Evolutionary conservation across 345 rosid species (phyloP).

Genomic region (Xanthoceras sorbifolium): DNA sequence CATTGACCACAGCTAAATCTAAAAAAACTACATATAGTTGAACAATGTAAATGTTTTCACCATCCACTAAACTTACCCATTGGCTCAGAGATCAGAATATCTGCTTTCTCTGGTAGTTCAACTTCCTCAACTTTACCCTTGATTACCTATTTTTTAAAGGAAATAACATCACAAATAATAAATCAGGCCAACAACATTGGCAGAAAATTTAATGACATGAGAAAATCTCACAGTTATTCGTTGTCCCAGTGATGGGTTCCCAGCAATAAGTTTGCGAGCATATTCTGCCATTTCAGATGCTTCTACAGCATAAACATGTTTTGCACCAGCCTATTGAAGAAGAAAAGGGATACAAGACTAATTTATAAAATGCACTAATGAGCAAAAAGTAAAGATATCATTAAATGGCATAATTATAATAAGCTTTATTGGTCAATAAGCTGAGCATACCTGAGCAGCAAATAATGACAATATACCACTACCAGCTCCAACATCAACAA

Average conservation of each 20-base stretch:
- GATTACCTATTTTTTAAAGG: conserved; percentile 58
- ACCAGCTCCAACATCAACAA: conserved; percentile 99
- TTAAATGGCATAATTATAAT: not conserved
- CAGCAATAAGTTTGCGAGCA: conserved; percentile 91
- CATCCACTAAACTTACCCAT: conserved; percentile 62
- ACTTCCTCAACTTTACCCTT: conserved; percentile 98
- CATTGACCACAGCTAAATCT: not conserved
- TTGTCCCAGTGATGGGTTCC: conserved; percentile 76
- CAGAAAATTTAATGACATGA: conserved; percentile 16
- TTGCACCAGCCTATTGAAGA: conserved; percentile 86
- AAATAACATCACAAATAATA: conserved; percentile 19
- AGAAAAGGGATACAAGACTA: conserved; percentile 17
- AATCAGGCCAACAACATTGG: conserved; percentile 11
- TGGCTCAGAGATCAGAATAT: conserved; percentile 94
- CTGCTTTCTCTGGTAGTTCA: conserved; percentile 96
- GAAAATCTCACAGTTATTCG: conserved; percentile 73
- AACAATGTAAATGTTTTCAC: not conserved
- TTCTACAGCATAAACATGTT: conserved; percentile 98
- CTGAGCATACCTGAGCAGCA: conserved; percentile 86
- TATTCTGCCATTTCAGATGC: conserved; percentile 99
- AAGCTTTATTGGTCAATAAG: not conserved
- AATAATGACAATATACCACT: conserved; percentile 96
- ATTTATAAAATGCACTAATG: not conserved
- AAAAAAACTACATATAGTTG: not conserved
- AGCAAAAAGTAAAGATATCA: not conserved